Base-by-base conservation (phyloP, 192 early-diverging fungal species). In the Podila verticillata region DNA sequence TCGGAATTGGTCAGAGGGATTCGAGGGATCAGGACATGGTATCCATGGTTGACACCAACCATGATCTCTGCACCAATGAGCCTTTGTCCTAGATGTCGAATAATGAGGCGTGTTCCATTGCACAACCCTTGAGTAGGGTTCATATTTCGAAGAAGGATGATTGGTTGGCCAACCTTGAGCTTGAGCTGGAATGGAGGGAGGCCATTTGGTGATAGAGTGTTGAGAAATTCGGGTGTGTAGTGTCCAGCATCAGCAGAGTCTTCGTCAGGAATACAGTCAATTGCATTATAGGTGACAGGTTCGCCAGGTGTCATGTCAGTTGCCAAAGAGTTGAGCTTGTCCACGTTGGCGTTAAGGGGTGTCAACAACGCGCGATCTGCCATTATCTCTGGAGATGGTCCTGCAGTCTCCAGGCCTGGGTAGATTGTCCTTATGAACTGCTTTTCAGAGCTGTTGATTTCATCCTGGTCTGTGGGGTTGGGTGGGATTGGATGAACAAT, bases 201-300 rank as follows among this genome's bases (percentile, higher is more conserved):
- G 6, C 56, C 44, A 19, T n/a, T 56, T 31, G 54, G 60, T 2
- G 57, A 35, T 4, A 65, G 39, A 12, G 62, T 48, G 31, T 70
- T 77, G 54, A 65, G 66, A 24, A 59, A 81, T 63, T 81, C 71
- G 20, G 44, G 15, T 32, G 62, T 0, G 51, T 67, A 81, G 12
- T 34, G 48, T n/a, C 28, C 63, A 19, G 61, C 56, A 6, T 63
- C 65, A 15, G 0, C 35, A 17, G 54, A 28, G 5, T 48, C 54
- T 2, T 63, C 66, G 26, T 69, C 61, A 7, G 48, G 39, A 31
- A 73, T 56, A 48, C 0, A 47, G 48, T 75, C 63, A 54, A 68
- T 22, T 2, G 26, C 2, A 3, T 31, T 22, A 17, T 69, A 65
- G 13, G n/a, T 60, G 7, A n/a, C 20, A 4, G 48, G 15, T 0